Base-by-base conservation (phyloP, 2,329 filamentous ascomycete genomes). In the Talaromyces sp. region DNA sequence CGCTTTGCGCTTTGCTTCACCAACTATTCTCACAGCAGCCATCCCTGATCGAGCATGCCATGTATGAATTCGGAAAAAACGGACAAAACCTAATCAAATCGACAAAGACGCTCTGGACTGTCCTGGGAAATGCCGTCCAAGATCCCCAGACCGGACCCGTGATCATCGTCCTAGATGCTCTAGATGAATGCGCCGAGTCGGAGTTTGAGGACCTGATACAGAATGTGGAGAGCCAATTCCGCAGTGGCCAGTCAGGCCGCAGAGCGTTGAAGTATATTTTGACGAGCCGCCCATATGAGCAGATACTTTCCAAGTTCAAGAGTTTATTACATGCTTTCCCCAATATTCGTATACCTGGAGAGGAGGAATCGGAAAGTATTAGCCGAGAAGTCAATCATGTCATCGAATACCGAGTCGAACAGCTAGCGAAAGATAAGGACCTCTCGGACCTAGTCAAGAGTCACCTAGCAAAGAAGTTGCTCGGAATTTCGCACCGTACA, bases 1-100 rank as follows among this genome's bases (percentile, higher is more conserved):
- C 75, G 0, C 67, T 79, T n/a, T 79, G 75, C 56, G 75, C 76
- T 1, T 5, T 80, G 7, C 67, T 81, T 4, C 76, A 79, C 56
- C 75, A 80, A 57, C 66, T 80, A 0, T 76, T 79, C 58, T 64
- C 60, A 2, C 63, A 72, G 4, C 70, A 69, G 6, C 71, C 69
- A 1, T 16, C 9, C 12, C 61, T 79, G 27, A 70, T 78, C 14
- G 30, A 65, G 40, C 67, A 78, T 69, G 77, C 73, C 4, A 68
- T 75, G 61, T 0, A 28, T 28, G 53, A 67, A 12, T 72, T 57
- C 44, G 47, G 59, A 1, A 60, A 66, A 3, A 60, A 78, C 42
- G 75, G 75, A 4, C 1, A n/a, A 7, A 30, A 42, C 4, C 63
- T 79, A 1, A 60, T 63, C 2, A 64, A 68, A 4, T 62, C 63